Evolutionary conservation across 1,139 yeast genomes (phyloP).

Genomic region (Insectozyma bohioensis): DNA sequence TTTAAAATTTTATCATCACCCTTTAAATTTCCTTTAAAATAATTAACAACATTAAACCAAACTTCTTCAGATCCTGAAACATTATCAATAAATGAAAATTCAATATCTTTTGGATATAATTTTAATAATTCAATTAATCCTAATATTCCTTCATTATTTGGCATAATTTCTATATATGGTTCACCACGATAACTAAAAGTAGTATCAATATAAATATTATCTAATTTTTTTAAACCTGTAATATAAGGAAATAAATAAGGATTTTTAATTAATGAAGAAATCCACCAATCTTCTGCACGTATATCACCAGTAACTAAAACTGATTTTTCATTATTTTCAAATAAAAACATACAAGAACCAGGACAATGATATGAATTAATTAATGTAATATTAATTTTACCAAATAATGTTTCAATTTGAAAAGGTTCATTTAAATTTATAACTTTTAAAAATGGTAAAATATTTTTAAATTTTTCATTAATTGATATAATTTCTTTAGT

Average conservation of each 20-base stretch:
- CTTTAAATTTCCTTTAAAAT: conserved; percentile 33
- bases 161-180: conserved; percentile 45
- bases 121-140: conserved; percentile 32
- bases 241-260: conserved; percentile 46
- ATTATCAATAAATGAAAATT: conserved; percentile 40
- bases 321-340: conserved; percentile 34
- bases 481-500: conserved; percentile 38
- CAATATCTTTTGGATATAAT: conserved; percentile 44
- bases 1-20: conserved; percentile 24
- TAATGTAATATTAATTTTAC: conserved; percentile 22
- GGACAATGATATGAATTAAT: conserved; percentile 60
- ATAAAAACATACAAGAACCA: conserved; percentile 57
- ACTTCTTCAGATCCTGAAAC: conserved; percentile 59
- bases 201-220: conserved; percentile 56
- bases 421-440: conserved; percentile 29
- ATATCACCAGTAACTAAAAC: conserved; percentile 60
- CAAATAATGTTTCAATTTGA: conserved; percentile 14
- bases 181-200: conserved; percentile 53
- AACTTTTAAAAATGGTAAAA: conserved; percentile 21
- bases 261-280: conserved; percentile 34
- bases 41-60: conserved; percentile 41
- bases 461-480: conserved; percentile 24
- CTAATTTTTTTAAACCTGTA: conserved; percentile 32
- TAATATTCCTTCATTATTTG: conserved; percentile 44
- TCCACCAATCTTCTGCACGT: conserved; percentile 59